Base-by-base conservation (phyloP, 352 stramenopile genomes). In the Thalassiosira pacifica region DNA sequence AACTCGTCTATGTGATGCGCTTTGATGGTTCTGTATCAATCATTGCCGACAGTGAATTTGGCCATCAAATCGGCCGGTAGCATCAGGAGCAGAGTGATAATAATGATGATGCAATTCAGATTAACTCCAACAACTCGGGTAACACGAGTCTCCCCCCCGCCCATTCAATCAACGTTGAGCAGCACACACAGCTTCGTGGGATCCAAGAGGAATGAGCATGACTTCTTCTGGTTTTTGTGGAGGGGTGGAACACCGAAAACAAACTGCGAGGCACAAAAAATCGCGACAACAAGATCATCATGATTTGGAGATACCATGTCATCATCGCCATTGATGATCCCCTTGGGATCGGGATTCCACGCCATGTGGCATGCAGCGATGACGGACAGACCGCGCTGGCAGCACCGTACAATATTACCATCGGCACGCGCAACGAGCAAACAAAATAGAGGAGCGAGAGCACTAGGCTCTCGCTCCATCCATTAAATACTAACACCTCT, bases 1-100 rank as follows among this genome's bases (percentile, higher is more conserved):
- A 69, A 5, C 61, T 69, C 61, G 29, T 69, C 61, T 29, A 69
- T 26, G 61, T 69, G 26, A 48, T 69, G 61, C 6, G 32, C 61
- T 3, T 42, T 13, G 19, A 69, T 34, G 26, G 29, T 26, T 19
- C 61, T 29, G 32, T 42, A 42, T n/a, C 2, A 3, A 9, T 69
- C 4, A 19, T 27, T 29, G 24, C 5, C 59, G 5, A 5, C 18
- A 5, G 5, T 42, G 19, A 67, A 67, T 26, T 71, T 71, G 4
- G 63, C 65, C 13, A 73, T 27, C 4, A 26, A 6, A 40, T 73
- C 65, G 3, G 65, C 65, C 10, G 65, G 37, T 5, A 73, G 65
- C 5, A 13, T 57, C 5, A 8, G 45, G n/a, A 57, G 45, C 6
- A 13, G 45, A 8, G n/a, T 22, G 45, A 57, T 57, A n/a, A 57